These are phyloP conservation scores for Rehmannia glutinosa DNA, from an alignment of 257 asterid species.

Conservation along the genomic window DNA sequence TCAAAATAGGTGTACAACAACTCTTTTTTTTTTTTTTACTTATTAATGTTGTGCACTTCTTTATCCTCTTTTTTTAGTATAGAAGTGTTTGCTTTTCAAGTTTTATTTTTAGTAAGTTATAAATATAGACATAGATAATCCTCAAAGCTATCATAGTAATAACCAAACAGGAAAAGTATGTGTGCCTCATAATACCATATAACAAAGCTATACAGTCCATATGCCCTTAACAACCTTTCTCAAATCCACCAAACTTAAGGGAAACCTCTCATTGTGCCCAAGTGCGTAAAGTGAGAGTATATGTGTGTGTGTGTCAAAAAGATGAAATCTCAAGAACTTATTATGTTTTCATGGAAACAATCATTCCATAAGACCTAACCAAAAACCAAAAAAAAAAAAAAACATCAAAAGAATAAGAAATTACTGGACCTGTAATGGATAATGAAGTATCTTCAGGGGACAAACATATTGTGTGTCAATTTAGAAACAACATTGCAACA, in stretches of 20 bases:
- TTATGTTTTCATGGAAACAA: too few species aligned
- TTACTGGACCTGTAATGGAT: background rate
- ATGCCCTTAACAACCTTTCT: too few species aligned
- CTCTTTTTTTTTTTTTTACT: too few species aligned
- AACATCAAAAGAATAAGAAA: background rate
- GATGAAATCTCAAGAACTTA: background rate
- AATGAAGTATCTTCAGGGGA: constrained; percentile 26
- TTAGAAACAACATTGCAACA: constrained; percentile 31
- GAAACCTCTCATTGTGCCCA: background rate
- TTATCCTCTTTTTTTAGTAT: too few species aligned
- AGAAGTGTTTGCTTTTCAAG: too few species aligned
- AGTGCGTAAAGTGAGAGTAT: constrained; percentile 11
- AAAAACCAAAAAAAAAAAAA: background rate
- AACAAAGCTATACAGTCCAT: too few species aligned
- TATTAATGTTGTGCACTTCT: too few species aligned
- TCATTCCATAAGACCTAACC: background rate
- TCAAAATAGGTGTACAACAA: too few species aligned
- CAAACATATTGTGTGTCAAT: constrained; percentile 44
- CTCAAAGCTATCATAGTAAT: too few species aligned
- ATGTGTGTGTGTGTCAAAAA: constrained; percentile 22
- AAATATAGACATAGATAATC: too few species aligned
- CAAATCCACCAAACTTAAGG: constrained; percentile 12
- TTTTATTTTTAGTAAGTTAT: too few species aligned
- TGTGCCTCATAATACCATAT: background rate
- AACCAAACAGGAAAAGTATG: background rate